phyloP scores from a whole-genome alignment of 1,139 yeast genomes.

The Hansenula anomala region DNA sequence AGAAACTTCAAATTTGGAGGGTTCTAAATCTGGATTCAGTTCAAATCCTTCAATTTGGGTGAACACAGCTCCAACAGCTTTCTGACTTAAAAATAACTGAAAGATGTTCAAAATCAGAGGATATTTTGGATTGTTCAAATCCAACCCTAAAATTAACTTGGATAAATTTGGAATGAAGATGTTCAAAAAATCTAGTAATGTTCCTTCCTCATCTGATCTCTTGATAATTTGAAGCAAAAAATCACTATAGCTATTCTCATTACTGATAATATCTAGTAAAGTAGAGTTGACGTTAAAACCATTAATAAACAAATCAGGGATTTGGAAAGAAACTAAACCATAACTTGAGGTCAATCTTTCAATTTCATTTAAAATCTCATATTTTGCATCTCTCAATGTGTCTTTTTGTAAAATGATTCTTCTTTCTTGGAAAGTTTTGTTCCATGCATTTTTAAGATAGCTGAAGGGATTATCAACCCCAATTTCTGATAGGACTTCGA shows the following conservation, averaged over 20 bases:
- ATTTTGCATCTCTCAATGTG: conserved; percentile 33
- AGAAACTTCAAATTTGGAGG: conserved; percentile 51
- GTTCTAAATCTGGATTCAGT: conserved; percentile 22
- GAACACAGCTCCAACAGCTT: conserved; percentile 57
- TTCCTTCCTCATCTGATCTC: conserved; percentile 62
- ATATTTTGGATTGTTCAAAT: conserved; percentile 39
- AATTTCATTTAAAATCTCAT: conserved; percentile 41
- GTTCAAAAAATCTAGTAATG: conserved; percentile 54
- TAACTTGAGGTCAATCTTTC: conserved; percentile 57
- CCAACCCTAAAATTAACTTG: conserved; percentile 24
- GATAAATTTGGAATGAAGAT: conserved; percentile 48
- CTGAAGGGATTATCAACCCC: conserved; percentile 45
- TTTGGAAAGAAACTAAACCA: conserved; percentile 65
- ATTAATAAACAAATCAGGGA: conserved; percentile 55
- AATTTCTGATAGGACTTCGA: conserved; percentile 50
- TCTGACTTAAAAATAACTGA: conserved; percentile 57
- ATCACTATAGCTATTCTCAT: conserved; percentile 38
- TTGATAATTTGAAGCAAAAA: conserved; percentile 55
- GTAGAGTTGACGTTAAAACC: conserved; percentile 16
- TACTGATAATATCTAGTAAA: conserved; percentile 29
- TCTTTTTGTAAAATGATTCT: conserved; percentile 41
- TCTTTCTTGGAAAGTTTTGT: conserved; percentile 32
- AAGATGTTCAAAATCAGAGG: conserved; percentile 36
- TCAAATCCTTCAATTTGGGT: conserved; percentile 55
- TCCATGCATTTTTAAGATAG: conserved; percentile 44